These are phyloP conservation scores for Diaporthe citrichinensis DNA, from an alignment of 2,329 filamentous ascomycete species.

Conservation along the genomic window DNA sequence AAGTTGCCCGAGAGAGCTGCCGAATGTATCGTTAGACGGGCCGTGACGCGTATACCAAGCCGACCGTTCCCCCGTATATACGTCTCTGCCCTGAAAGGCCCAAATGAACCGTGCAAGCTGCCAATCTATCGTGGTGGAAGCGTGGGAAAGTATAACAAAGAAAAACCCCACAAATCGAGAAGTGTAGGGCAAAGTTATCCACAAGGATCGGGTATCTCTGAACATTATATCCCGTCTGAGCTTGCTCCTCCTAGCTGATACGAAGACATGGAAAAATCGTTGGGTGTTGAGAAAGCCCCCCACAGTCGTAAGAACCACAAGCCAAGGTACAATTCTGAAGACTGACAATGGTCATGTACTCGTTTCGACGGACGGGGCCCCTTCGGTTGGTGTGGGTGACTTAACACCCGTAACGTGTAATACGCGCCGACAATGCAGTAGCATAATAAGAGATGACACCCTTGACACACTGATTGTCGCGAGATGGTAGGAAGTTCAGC, in stretches of 20 bases:
- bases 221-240: slow-evolving; percentile 40
- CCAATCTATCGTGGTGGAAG: slow-evolving; percentile 34
- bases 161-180: slow-evolving; percentile 16
- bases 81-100: slow-evolving; percentile 17
- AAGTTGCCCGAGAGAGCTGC: slow-evolving; percentile 16
- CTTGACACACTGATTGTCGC: slow-evolving; percentile 5
- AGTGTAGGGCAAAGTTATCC: slow-evolving; percentile 31
- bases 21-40: slow-evolving; percentile 36
- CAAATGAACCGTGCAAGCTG: slow-evolving; percentile 33
- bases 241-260: slow-evolving; percentile 33
- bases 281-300: slow-evolving; percentile 33
- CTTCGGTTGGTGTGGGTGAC: not conserved
- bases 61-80: slow-evolving; percentile 12
- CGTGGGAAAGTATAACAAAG: slow-evolving; percentile 25
- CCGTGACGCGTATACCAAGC: slow-evolving; percentile 38
- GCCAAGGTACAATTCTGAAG: not conserved
- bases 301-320: slow-evolving; percentile 13
- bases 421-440: slow-evolving; percentile 6
- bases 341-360: not conserved
- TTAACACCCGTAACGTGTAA: slow-evolving; percentile 9
- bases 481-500: not conserved
- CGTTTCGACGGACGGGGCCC: not conserved
- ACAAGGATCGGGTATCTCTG: slow-evolving; percentile 42
- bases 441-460: not conserved
- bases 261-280: slow-evolving; percentile 20